phyloP scores from a whole-genome alignment of 2,329 filamentous ascomycete genomes.

The Xylaria sp. region DNA sequence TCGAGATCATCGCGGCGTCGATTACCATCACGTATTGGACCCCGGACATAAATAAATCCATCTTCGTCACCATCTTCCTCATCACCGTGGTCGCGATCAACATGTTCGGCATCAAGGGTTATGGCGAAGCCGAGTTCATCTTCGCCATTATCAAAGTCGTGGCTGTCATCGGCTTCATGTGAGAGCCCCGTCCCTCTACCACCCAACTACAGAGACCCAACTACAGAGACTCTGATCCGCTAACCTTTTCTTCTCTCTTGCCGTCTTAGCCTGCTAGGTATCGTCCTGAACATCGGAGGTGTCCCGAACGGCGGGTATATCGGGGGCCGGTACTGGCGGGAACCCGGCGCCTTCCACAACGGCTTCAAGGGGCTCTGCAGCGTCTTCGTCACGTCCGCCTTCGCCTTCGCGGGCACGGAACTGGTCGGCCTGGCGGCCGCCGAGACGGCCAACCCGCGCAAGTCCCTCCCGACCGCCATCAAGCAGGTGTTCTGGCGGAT shows the following conservation, averaged over 20 bases:
- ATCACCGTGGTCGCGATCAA: constrained; percentile 78
- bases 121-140: constrained; percentile 87
- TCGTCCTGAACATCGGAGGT: constrained; percentile 83
- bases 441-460: constrained; percentile 77
- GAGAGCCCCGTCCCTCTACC: constrained; percentile 38
- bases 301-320: constrained; percentile 75
- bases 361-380: constrained; percentile 83
- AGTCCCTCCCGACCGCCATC: constrained; percentile 81
- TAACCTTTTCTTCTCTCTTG: constrained; percentile 16
- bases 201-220: neutral
- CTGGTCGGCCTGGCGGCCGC: constrained; percentile 76
- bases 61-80: constrained; percentile 84
- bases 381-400: constrained; percentile 76
- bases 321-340: constrained; percentile 74
- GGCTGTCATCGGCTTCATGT: constrained; percentile 88
- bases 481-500: constrained; percentile 98
- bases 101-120: constrained; percentile 83
- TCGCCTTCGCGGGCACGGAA: constrained; percentile 76
- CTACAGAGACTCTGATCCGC: neutral
- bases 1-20: constrained; percentile 86
- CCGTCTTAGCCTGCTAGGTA: constrained; percentile 70
- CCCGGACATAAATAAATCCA: constrained; percentile 62
- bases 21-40: constrained; percentile 86
- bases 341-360: constrained; percentile 83
- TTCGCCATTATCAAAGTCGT: constrained; percentile 86